Conservation (phyloP, 202 grass and related monocot genomes). For the Carex sylvatica region DNA sequence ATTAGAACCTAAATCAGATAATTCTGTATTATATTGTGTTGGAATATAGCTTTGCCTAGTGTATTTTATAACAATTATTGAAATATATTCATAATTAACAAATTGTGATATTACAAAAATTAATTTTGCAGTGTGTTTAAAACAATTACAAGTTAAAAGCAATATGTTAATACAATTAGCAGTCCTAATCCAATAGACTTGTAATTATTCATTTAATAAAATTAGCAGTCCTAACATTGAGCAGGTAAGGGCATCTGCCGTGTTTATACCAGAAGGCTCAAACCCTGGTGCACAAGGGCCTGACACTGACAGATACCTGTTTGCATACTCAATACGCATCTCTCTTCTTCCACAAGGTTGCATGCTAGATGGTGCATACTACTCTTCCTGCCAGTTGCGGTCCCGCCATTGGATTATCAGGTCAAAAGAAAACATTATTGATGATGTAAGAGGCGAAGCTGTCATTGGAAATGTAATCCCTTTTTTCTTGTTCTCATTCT, state of each 20-base stretch:
- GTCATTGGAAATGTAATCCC: constrained; percentile 73
- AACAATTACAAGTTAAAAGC: background rate
- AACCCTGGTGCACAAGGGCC: background rate
- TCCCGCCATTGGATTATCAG: constrained; percentile 78
- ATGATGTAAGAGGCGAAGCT: constrained; percentile 60
- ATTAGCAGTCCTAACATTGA: background rate
- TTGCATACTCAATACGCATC: constrained; percentile 73
- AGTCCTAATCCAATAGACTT: background rate
- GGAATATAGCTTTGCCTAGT: background rate
- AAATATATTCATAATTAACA: background rate
- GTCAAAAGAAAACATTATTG: constrained; percentile 37
- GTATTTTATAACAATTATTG: background rate
- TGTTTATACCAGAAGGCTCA: constrained; percentile 67
- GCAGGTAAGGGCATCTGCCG: constrained; percentile 85
- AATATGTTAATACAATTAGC: background rate
- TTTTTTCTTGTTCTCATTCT: background rate
- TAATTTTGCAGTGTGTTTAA: background rate
- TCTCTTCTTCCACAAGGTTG: constrained; percentile 82
- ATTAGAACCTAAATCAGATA: background rate
- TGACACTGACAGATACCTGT: constrained; percentile 23
- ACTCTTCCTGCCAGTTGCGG: constrained; percentile 73
- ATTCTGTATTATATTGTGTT: background rate
- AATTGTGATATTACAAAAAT: background rate
- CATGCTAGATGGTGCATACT: constrained; percentile 60
- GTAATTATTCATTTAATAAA: background rate